Evolutionary conservation across 208 protist genomes (phyloP).

Genomic region (Trypanosoma lewisi): DNA sequence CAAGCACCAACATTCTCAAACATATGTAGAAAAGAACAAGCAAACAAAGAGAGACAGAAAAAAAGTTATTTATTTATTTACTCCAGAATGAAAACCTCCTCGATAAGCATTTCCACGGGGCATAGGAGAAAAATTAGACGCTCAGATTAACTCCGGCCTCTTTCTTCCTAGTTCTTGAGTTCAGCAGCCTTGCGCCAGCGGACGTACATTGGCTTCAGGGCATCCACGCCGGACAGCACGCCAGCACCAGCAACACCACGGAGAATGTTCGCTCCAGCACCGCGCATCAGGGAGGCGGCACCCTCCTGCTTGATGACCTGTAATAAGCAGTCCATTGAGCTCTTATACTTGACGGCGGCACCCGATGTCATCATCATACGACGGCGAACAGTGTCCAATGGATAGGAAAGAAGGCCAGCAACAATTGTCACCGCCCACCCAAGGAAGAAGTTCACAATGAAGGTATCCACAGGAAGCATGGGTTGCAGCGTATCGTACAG

Average conservation of each 20-base stretch:
- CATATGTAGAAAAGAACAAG: too few species aligned
- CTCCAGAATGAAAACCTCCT: too few species aligned
- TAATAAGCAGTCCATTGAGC: slow-evolving; percentile 64
- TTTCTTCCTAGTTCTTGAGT: not conserved
- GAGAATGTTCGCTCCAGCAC: slow-evolving; percentile 75
- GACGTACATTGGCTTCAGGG: slow-evolving; percentile 82
- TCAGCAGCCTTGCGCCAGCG: slow-evolving; percentile 30
- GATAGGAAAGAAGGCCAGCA: slow-evolving; percentile 89
- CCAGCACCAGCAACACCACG: slow-evolving; percentile 76
- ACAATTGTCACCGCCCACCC: slow-evolving; percentile 72
- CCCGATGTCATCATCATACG: slow-evolving; percentile 95
- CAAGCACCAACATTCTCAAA: too few species aligned
- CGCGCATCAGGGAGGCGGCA: slow-evolving; percentile 47
- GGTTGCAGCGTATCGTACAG: slow-evolving; percentile 91
- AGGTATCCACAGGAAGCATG: slow-evolving; percentile 63
- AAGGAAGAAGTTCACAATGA: slow-evolving; percentile 72
- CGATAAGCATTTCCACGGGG: too few species aligned
- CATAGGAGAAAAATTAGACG: too few species aligned
- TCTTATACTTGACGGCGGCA: slow-evolving; percentile 67
- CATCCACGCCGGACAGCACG: slow-evolving; percentile 78
- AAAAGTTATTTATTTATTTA: too few species aligned
- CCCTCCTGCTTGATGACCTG: slow-evolving; percentile 68
- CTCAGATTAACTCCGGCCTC: not conserved
- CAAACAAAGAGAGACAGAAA: too few species aligned
- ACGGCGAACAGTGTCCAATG: slow-evolving; percentile 97